These are phyloP conservation scores for Fusarium aywerte DNA, from an alignment of 2,329 filamentous ascomycete species.

Conservation along the genomic window DNA sequence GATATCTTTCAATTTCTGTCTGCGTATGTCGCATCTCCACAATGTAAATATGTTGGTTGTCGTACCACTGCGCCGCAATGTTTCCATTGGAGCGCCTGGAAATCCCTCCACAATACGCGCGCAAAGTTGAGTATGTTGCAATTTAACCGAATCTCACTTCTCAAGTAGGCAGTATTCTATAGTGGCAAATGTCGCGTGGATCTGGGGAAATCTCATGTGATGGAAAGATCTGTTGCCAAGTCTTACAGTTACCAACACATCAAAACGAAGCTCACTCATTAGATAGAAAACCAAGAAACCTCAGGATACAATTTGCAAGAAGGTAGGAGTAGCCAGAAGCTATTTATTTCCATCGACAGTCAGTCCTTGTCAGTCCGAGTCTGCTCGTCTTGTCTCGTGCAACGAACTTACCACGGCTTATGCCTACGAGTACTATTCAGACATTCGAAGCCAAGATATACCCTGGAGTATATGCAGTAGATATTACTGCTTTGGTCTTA, in stretches of 20 bases:
- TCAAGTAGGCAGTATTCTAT: neutral
- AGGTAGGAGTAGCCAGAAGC: too few species aligned
- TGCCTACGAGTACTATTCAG: neutral
- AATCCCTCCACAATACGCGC: neutral
- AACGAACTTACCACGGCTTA: neutral
- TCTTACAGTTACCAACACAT: too few species aligned
- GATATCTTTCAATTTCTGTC: rapidly evolving
- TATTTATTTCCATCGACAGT: too few species aligned
- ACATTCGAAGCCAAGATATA: neutral
- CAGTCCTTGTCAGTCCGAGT: too few species aligned
- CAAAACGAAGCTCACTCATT: too few species aligned
- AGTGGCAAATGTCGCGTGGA: neutral
- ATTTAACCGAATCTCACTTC: neutral
- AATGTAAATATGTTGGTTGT: neutral
- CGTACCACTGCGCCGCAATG: neutral
- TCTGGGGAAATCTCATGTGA: neutral
- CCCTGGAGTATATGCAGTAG: too few species aligned
- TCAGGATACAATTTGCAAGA: too few species aligned
- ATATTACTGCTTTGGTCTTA: too few species aligned
- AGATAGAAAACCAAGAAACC: too few species aligned
- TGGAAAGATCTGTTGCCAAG: too few species aligned
- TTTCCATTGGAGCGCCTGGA: neutral
- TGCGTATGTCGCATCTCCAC: rapidly evolving
- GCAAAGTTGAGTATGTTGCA: neutral
- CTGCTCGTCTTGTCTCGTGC: too few species aligned